Evolutionary conservation across 768 basidiomycete species (phyloP).

Genomic region (Botryobasidium botryosum): DNA sequence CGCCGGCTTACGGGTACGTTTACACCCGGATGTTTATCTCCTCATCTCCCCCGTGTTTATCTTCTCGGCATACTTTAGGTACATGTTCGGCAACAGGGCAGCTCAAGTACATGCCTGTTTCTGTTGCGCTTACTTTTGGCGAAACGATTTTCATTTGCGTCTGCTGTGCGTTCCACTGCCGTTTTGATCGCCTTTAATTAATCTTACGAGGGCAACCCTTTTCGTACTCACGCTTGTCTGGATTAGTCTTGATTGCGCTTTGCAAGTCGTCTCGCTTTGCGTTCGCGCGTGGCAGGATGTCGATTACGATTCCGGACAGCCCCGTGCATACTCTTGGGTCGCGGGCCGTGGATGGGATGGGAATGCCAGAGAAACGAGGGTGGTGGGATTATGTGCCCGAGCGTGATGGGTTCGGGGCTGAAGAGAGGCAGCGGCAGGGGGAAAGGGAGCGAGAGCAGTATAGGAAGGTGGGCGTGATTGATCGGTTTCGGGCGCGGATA

Average conservation of each 20-base stretch:
- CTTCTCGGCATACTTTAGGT: not conserved
- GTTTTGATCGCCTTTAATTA: not conserved
- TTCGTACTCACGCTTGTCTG: not conserved
- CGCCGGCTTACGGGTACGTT: slow-evolving; percentile 35
- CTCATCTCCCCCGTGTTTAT: not conserved
- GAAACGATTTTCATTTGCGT: slow-evolving; percentile 42
- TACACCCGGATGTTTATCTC: not conserved
- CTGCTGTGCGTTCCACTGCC: slow-evolving; percentile 33
- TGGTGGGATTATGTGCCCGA: slow-evolving; percentile 43
- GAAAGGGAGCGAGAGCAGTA: no score
- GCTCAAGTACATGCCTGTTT: slow-evolving; percentile 23
- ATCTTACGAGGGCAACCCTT: no score
- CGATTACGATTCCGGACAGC: slow-evolving; percentile 31
- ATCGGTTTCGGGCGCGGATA: no score
- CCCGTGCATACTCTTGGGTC: no score
- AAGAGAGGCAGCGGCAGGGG: no score
- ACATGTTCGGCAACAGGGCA: slow-evolving; percentile 8
- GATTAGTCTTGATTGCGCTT: slow-evolving; percentile 23
- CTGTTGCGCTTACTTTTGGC: slow-evolving; percentile 31
- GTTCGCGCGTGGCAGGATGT: slow-evolving; percentile 37
- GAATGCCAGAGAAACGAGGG: slow-evolving; percentile 18
- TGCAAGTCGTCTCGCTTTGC: slow-evolving; percentile 36
- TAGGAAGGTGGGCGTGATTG: no score
- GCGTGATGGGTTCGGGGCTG: no score
- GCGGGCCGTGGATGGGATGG: slow-evolving; percentile 6